phyloP scores from a whole-genome alignment of 2,329 filamentous ascomycete species.

The Talaromyces marneffei region DNA sequence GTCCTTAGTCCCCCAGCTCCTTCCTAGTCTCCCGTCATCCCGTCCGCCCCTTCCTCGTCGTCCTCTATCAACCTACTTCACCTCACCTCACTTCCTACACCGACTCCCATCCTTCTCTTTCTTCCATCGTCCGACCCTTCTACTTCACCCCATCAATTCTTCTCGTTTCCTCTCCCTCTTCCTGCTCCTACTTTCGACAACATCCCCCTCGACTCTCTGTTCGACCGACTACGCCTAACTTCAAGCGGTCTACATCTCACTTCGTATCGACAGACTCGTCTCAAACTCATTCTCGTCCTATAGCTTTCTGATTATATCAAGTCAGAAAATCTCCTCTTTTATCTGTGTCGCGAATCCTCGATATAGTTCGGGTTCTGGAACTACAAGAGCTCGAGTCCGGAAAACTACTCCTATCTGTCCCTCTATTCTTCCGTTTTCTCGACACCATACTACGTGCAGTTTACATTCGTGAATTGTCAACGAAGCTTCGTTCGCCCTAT shows the following conservation, averaged over 20 bases:
- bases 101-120: slow-evolving; percentile 11
- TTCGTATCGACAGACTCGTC: not conserved
- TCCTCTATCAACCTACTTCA: slow-evolving; percentile 3
- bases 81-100: slow-evolving; percentile 12
- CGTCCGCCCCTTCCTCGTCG: slow-evolving; percentile 15
- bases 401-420: not conserved
- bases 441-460: not conserved
- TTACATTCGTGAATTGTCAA: not conserved
- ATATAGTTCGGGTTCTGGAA: not conserved
- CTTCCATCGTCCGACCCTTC: slow-evolving; percentile 15
- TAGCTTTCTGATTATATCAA: not conserved
- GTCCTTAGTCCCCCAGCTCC: no score
- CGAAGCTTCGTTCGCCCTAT: slow-evolving; percentile 1
- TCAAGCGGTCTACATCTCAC: slow-evolving; percentile 2
- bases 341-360: not conserved
- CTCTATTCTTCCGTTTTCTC: not conserved
- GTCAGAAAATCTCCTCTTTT: not conserved
- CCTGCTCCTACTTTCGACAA: slow-evolving; percentile 11
- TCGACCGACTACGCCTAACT: slow-evolving; percentile 1
- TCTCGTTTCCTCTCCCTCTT: slow-evolving; percentile 14
- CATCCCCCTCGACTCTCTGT: slow-evolving; percentile 6
- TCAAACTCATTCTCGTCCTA: not conserved
- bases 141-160: slow-evolving; percentile 1
- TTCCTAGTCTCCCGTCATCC: slow-evolving; percentile 20
- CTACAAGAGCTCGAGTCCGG: not conserved